A percentile compares a stretch with the other conserved stretches of the same genome.
phyloP scores from a whole-genome alignment of 805 yeast genomes.

The Teunomyces stri region DNA sequence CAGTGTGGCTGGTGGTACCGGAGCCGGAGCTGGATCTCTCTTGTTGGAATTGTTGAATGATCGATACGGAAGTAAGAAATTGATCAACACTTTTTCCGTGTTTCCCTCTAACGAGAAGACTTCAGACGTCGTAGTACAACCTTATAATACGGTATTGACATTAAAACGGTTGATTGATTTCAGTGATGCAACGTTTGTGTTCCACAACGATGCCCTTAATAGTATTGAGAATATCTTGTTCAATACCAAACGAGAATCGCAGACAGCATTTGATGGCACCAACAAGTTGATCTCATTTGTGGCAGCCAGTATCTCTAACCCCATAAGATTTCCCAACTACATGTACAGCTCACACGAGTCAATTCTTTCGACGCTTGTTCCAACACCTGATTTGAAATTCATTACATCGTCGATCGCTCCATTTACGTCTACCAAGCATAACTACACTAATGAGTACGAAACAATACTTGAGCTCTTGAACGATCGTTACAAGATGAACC shows the following conservation, averaged over 20 bases:
- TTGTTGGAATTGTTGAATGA: slow-evolving; percentile 77
- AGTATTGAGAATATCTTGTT: slow-evolving; percentile 56
- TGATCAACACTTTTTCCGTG: slow-evolving; percentile 80
- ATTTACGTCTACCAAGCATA: slow-evolving; percentile 38
- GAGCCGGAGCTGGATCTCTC: slow-evolving; percentile 90
- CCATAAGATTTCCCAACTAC: slow-evolving; percentile 87
- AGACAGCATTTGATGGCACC: slow-evolving; percentile 69
- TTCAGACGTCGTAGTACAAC: slow-evolving; percentile 97
- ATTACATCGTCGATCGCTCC: slow-evolving; percentile 42
- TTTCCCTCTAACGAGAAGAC: slow-evolving; percentile 76
- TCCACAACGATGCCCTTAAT: slow-evolving; percentile 84
- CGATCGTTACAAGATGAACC: slow-evolving; percentile 73
- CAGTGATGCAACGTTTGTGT: slow-evolving; percentile 85
- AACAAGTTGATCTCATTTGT: slow-evolving; percentile 85
- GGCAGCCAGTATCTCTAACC: slow-evolving; percentile 80
- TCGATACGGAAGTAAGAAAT: slow-evolving; percentile 71
- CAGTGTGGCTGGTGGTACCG: slow-evolving; percentile 98
- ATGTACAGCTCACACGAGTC: slow-evolving; percentile 85
- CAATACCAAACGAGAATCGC: slow-evolving; percentile 6
- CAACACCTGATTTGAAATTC: slow-evolving; percentile 82
- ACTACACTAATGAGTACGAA: slow-evolving; percentile 79
- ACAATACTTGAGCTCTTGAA: slow-evolving; percentile 79
- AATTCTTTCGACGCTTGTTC: slow-evolving; percentile 76
- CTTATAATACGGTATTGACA: slow-evolving; percentile 86
- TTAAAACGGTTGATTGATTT: slow-evolving; percentile 76